Conservation (phyloP, 805 yeast species). For the Suhomyces prunicola region DNA sequence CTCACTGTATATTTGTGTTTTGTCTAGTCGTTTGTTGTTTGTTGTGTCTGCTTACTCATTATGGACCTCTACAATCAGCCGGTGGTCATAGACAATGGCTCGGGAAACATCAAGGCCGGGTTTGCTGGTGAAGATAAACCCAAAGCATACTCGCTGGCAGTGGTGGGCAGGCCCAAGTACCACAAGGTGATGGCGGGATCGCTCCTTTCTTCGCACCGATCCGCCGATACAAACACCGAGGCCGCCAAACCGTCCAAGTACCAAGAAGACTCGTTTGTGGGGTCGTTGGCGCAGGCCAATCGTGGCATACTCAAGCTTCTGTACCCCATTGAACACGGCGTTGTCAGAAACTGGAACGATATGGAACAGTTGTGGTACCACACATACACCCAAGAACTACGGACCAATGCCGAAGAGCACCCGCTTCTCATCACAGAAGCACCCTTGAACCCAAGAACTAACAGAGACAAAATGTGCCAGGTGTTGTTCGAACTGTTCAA, state of each 20-base stretch:
- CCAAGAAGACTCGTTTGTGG: constrained; percentile 61
- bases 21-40: too few relatives aligned
- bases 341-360: constrained; percentile 78
- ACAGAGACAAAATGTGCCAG: constrained; percentile 62
- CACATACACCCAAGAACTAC: constrained; percentile 55
- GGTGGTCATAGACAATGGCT: constrained; percentile 57
- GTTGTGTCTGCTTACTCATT: too few relatives aligned
- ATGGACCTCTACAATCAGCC: constrained; percentile 41
- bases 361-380: constrained; percentile 81
- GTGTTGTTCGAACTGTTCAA: constrained; percentile 68
- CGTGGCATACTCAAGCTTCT: constrained; percentile 71
- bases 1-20: too few relatives aligned
- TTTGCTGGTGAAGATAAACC: constrained; percentile 92
- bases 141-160: constrained; percentile 55
- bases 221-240: constrained; percentile 11
- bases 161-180: constrained; percentile 82
- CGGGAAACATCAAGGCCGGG: constrained; percentile 83
- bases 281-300: constrained; percentile 67
- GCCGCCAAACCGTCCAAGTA: constrained; percentile 1
- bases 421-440: constrained; percentile 88
- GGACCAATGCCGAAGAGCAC: constrained; percentile 69
- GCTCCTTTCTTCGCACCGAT: constrained; percentile 10
- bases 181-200: constrained; percentile 70
- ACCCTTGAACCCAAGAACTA: constrained; percentile 68
- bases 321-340: constrained; percentile 79